Conservation (phyloP, 495 filamentous ascomycete genomes). For the Gamarada debralockiae region DNA sequence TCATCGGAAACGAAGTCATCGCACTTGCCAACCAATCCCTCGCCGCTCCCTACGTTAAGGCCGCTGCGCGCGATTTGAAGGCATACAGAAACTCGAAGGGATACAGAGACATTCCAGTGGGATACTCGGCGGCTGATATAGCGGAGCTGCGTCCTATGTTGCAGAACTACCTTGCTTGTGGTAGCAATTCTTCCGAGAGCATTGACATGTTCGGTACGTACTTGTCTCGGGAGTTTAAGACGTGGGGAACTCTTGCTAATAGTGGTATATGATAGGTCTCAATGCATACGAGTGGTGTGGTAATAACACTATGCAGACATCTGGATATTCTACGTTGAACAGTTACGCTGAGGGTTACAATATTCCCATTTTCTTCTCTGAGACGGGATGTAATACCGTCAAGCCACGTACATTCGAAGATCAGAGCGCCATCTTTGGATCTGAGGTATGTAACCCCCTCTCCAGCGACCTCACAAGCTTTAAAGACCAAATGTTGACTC, state of each 20-base stretch:
- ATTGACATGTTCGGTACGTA: constrained; percentile 70
- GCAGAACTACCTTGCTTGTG: constrained; percentile 84
- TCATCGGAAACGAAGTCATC: constrained; percentile 86
- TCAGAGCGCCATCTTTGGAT: constrained; percentile 70
- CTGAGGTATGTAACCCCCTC: not conserved
- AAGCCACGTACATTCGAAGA: constrained; percentile 71
- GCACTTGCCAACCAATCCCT: constrained; percentile 53
- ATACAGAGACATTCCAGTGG: constrained; percentile 81
- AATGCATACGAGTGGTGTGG: constrained; percentile 92
- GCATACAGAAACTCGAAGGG: constrained; percentile 69
- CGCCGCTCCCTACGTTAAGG: constrained; percentile 79
- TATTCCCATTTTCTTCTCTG: constrained; percentile 82
- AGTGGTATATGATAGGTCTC: constrained; percentile 36
- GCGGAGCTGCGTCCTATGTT: constrained; percentile 75
- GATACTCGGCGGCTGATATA: constrained; percentile 90
- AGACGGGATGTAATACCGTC: constrained; percentile 71
- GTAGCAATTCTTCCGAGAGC: constrained; percentile 59
- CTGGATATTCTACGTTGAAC: constrained; percentile 68
- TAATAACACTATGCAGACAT: constrained; percentile 53
- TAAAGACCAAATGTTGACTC: too few species aligned
- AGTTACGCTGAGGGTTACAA: constrained; percentile 48
- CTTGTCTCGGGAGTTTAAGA: too few species aligned
- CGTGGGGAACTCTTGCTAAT: too few species aligned
- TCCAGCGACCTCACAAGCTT: too few species aligned
- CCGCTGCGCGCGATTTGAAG: constrained; percentile 77